Evolutionary conservation across 140 eudicot species (phyloP).

Genomic region (Stevia rebaudiana): DNA sequence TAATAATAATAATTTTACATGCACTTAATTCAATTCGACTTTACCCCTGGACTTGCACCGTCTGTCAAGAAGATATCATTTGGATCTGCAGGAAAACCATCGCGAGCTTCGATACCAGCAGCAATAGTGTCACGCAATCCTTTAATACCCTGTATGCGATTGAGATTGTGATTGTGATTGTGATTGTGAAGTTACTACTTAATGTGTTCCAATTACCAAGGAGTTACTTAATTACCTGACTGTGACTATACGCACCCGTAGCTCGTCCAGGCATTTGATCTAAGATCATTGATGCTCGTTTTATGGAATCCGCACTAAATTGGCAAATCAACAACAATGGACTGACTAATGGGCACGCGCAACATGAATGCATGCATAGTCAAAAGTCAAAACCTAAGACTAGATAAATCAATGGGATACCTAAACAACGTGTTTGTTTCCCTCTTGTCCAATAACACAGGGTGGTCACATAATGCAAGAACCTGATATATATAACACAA

Average conservation of each 20-base stretch:
- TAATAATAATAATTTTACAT: neutral
- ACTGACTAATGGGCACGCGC: too few species aligned
- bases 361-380: too few species aligned
- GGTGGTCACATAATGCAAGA: slow-evolving; percentile 97
- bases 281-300: slow-evolving; percentile 83
- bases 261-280: slow-evolving; percentile 98
- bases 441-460: slow-evolving; percentile 71
- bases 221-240: slow-evolving; percentile 57
- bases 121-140: slow-evolving; percentile 20
- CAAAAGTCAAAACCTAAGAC: too few species aligned
- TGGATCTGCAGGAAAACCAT: slow-evolving; percentile 17
- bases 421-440: slow-evolving; percentile 91
- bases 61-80: slow-evolving; percentile 20
- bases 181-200: too few species aligned
- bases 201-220: slow-evolving; percentile 7
- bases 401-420: too few species aligned
- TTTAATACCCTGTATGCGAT: slow-evolving; percentile 69
- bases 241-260: slow-evolving; percentile 98
- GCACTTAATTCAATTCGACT: too few species aligned
- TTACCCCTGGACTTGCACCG: slow-evolving; percentile 20
- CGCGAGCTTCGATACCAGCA: slow-evolving; percentile 17
- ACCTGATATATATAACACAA: slow-evolving; percentile 46
- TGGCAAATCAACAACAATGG: neutral
- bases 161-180: too few species aligned
- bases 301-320: slow-evolving; percentile 91